Base-by-base conservation (phyloP, 306 rosid species). In the Malus fusca region DNA sequence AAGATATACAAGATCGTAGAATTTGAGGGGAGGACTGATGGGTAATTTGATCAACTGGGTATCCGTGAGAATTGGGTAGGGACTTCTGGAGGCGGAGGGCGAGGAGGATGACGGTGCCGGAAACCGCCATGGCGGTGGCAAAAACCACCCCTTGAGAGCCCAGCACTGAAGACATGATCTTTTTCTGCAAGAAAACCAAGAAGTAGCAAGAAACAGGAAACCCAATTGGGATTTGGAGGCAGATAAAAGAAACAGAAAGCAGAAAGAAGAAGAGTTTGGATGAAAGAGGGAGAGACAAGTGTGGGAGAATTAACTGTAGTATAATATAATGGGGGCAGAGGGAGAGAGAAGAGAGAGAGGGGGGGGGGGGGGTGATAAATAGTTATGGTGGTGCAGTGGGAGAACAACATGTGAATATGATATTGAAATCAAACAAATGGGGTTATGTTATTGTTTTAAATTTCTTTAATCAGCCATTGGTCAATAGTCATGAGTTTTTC, bases 71-170 rank as follows among this genome's bases (percentile, higher is more conserved):
- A 19, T 74, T 51, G 17, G 87, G 88, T 4, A 81, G 42, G 59
- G 85, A 72, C 60, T 81, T 92, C 75, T 90, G 98, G 0, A 90
- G 89, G 59, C 96, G 90, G 3, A 92, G 85, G 60, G 97, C 94
- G 8, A 95, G 92, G 72, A 95, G 92, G 79, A 95, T 86, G 10
- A 90, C 93, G 1, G 99, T 95, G 85, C 97, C 98, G 70, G 99
- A 95, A 79, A 95, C 92, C 0, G 98, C 99, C 97, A 95, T 92
- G 91, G 97, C 99, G 0, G 99, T 95, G 46, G 99, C 99, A 17
- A 95, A 72, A 35, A 85, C 99, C 74, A 91, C 91, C 1, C 97
- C 99, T 70, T 92, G 99, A 15, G 92, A 83, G 72, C 85, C 83
- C 5, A 88, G 72, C 67, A 85, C 83, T 11, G 98, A 79, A 71